These are phyloP conservation scores for Rhododendron griersonianum DNA, from an alignment of 148 eudicot genomes.

Conservation along the genomic window DNA sequence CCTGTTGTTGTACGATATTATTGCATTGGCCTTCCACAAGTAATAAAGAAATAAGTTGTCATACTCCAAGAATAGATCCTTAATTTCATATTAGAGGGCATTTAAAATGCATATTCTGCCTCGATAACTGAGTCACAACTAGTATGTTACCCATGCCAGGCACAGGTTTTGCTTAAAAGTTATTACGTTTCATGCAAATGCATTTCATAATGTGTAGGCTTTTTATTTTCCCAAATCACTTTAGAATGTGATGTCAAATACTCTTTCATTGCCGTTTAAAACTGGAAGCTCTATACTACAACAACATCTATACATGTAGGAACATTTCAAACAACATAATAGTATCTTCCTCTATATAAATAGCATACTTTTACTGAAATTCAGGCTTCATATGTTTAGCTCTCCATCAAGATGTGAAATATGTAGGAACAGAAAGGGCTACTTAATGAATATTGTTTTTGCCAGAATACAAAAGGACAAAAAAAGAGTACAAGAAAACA, in stretches of 20 bases:
- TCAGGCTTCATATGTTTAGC: too few relatives aligned
- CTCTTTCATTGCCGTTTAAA: not conserved
- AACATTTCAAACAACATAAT: too few relatives aligned
- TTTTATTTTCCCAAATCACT: not conserved
- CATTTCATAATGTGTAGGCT: not conserved
- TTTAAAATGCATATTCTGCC: not conserved
- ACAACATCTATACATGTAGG: too few relatives aligned
- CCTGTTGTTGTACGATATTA: slow-evolving; percentile 95
- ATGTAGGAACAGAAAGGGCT: too few relatives aligned
- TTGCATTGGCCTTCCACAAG: slow-evolving; percentile 83
- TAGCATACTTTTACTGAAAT: too few relatives aligned
- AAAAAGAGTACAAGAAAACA: not conserved
- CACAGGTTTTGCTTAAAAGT: not conserved
- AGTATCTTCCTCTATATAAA: too few relatives aligned
- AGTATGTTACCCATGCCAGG: not conserved
- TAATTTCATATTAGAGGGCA: slow-evolving; percentile 13
- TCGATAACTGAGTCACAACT: not conserved
- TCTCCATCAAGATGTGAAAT: too few relatives aligned
- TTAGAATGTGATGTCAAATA: not conserved
- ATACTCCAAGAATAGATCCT: slow-evolving; percentile 16
- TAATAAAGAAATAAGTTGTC: slow-evolving; percentile 24
- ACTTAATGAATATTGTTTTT: too few relatives aligned
- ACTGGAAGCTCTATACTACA: not conserved
- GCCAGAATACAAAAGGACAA: too few relatives aligned
- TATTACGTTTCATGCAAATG: not conserved